phyloP scores from a whole-genome alignment of 768 basidiomycete species.

The Omphalotus guepiniiformis region DNA sequence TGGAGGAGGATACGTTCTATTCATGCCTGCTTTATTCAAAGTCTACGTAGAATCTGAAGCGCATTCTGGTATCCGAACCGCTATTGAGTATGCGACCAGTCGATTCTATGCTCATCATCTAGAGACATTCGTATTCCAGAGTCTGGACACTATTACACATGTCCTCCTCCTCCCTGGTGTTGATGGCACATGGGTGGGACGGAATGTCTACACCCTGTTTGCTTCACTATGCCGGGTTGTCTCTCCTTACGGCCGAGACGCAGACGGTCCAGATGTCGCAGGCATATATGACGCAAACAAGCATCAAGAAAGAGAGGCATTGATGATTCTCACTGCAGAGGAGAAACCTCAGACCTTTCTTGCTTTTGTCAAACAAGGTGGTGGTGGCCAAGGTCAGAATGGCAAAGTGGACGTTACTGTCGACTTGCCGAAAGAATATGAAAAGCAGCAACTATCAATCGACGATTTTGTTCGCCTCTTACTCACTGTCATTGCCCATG shows the following conservation, averaged over 20 bases:
- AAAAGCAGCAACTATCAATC: constrained; percentile 49
- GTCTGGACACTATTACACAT: constrained; percentile 57
- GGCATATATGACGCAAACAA: constrained; percentile 65
- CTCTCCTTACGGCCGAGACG: constrained; percentile 16
- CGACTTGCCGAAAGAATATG: constrained; percentile 56
- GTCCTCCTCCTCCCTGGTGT: constrained; percentile 45
- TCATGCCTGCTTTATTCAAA: constrained; percentile 70
- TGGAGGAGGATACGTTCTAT: constrained; percentile 67
- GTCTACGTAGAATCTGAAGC: constrained; percentile 59
- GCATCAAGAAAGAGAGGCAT: constrained; percentile 63
- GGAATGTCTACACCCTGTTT: constrained; percentile 55
- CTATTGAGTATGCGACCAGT: constrained; percentile 67
- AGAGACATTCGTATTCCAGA: constrained; percentile 73
- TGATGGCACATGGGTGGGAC: constrained; percentile 49
- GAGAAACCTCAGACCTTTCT: constrained; percentile 71
- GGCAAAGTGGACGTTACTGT: constrained; percentile 37
- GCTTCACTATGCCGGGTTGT: constrained; percentile 47
- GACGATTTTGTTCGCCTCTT: constrained; percentile 69
- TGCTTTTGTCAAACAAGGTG: constrained; percentile 41
- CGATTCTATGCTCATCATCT: constrained; percentile 73
- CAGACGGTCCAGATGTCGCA: constrained; percentile 48
- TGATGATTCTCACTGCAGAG: constrained; percentile 65
- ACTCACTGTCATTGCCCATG: constrained; percentile 76
- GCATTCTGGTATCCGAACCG: constrained; percentile 54
- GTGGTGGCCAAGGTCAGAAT: constrained; percentile 19